Percentiles rank a stretch among this genome's conserved stretches.
Evolutionary conservation across 1,284 basidiomycete species (phyloP).

Genomic region (Sporisorium sorghi): DNA sequence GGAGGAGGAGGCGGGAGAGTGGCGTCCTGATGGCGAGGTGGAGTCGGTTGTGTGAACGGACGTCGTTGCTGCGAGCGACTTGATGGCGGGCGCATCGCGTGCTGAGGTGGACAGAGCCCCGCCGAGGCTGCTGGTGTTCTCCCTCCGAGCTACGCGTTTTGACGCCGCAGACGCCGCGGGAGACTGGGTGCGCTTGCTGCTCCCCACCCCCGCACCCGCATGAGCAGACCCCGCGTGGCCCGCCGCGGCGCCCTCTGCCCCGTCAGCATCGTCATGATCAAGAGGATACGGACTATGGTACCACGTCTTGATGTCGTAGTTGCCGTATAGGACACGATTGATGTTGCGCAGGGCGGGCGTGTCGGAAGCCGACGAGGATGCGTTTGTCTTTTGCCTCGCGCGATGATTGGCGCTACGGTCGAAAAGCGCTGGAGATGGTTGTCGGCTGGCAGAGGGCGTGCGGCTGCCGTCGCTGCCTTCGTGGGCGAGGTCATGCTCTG

Average conservation of each 20-base stretch:
- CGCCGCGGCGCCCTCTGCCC: conserved; percentile 3
- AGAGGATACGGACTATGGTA: conserved; percentile 68
- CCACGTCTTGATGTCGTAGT: conserved; percentile 68
- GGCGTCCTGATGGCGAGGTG: conserved; percentile 4
- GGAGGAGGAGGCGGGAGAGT: conserved; percentile 17
- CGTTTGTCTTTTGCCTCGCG: conserved; percentile 11
- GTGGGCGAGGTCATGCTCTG: conserved; percentile 24
- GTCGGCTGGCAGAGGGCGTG: conserved; percentile 37
- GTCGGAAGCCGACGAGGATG: conserved; percentile 12
- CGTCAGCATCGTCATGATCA: conserved; percentile 49
- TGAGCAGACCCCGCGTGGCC: conserved; percentile 3
- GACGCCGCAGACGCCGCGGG: conserved; percentile 15
- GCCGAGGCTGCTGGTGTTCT: conserved; percentile 20
- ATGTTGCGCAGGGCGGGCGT: conserved; percentile 43
- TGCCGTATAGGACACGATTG: conserved; percentile 65
- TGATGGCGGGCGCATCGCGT: conserved; percentile 31
- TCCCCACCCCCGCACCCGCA: no score
- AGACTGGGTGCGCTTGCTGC: conserved; percentile 29
- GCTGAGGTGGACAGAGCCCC: conserved; percentile 28
- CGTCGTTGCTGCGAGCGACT: conserved; percentile 18
- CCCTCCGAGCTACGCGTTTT: conserved; percentile 19
- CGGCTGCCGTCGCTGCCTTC: conserved; percentile 30
- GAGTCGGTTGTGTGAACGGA: conserved; percentile 2
- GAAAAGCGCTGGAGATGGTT: conserved; percentile 26
- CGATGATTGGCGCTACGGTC: conserved; percentile 20